phyloP scores from a whole-genome alignment of 441 rosid genomes.

The Adansonia madagascariensis region DNA sequence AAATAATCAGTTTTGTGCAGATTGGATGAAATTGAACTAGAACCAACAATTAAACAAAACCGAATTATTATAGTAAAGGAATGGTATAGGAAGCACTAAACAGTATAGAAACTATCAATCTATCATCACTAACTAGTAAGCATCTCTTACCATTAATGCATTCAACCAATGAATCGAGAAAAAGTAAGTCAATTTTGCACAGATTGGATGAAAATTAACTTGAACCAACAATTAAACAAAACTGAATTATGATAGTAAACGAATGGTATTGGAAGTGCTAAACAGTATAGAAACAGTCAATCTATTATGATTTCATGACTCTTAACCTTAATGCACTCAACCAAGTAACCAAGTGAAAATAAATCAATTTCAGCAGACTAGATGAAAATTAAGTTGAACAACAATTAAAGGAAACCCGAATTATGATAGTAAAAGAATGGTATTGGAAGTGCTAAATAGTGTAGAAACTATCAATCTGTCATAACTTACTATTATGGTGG shows the following conservation, averaged over 20 bases:
- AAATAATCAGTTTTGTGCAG: not conserved
- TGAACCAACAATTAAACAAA: constrained; percentile 3
- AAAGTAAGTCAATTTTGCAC: not conserved
- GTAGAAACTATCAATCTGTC: constrained; percentile 1
- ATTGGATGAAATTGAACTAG: not conserved
- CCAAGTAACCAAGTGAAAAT: not conserved
- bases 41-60: not conserved
- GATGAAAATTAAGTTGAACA: not conserved
- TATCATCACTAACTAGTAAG: not conserved
- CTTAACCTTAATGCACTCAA: not conserved
- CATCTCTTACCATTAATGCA: not conserved
- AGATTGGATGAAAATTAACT: not conserved
- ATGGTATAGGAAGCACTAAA: too few species aligned
- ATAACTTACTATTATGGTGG: constrained; percentile 63
- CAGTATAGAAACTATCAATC: too few species aligned
- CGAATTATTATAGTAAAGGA: not conserved
- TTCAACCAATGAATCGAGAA: not conserved
- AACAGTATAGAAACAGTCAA: too few species aligned
- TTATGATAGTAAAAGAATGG: not conserved
- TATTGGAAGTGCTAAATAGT: not conserved
- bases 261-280: not conserved
- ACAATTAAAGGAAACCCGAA: not conserved
- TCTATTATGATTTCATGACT: too few species aligned
- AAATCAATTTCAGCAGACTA: not conserved
- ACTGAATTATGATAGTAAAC: not conserved